phyloP scores from a whole-genome alignment of 306 rosid genomes.

The Pyrus betulifolia region DNA sequence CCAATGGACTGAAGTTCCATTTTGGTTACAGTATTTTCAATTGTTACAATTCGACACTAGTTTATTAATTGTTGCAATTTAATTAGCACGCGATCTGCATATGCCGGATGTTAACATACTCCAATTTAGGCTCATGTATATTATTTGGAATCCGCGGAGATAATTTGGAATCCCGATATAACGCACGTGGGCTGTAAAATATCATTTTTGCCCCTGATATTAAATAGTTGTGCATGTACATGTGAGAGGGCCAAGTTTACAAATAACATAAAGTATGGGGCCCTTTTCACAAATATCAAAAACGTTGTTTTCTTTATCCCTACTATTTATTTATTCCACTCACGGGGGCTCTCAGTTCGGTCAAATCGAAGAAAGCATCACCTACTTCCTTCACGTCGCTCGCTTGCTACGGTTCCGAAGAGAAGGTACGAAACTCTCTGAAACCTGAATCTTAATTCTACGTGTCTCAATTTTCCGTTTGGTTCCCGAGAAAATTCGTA shows the following conservation, averaged over 20 bases:
- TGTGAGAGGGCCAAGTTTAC: neutral
- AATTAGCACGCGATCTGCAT: too few relatives aligned
- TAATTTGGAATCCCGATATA: neutral
- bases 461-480: neutral
- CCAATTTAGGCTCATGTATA: neutral
- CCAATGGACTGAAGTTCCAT: too few relatives aligned
- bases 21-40: too few relatives aligned
- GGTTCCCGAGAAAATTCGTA: neutral
- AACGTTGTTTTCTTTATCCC: neutral
- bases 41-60: too few relatives aligned
- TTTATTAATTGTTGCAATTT: too few relatives aligned
- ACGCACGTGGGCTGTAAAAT: neutral
- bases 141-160: neutral
- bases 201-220: too few relatives aligned
- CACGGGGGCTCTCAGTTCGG: slow-evolving; percentile 6
- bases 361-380: slow-evolving; percentile 19
- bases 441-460: neutral
- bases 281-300: slow-evolving; percentile 1
- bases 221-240: neutral
- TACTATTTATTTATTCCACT: neutral
- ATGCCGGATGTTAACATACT: too few relatives aligned
- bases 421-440: slow-evolving; percentile 21
- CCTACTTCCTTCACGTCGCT: neutral
- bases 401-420: slow-evolving; percentile 31
- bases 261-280: slow-evolving; percentile 10